Conservation (phyloP, 768 basidiomycete species). For the Cubamyces lactineus region DNA sequence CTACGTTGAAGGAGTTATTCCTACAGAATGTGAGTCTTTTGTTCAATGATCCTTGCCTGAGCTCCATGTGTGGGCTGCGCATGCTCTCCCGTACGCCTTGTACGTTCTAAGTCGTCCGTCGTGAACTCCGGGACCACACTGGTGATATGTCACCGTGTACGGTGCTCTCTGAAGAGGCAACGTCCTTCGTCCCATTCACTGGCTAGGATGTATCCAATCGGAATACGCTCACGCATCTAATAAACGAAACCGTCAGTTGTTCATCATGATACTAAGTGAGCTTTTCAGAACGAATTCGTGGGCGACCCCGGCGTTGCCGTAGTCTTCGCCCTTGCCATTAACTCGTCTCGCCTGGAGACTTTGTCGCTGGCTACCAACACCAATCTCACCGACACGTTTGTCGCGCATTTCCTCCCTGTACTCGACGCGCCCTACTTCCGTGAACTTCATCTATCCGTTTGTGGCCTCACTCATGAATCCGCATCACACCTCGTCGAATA, state of each 20-base stretch:
- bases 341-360: slow-evolving; percentile 53
- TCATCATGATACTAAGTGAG: neutral
- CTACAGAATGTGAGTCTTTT: slow-evolving; percentile 56
- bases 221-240: neutral
- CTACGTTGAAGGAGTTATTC: slow-evolving; percentile 50
- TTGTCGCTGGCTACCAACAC: slow-evolving; percentile 55
- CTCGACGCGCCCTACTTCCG: slow-evolving; percentile 53
- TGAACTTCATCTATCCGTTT: slow-evolving; percentile 58
- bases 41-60: neutral
- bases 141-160: too few species aligned
- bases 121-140: too few species aligned
- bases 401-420: slow-evolving; percentile 50
- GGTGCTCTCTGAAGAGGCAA: too few species aligned
- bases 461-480: slow-evolving; percentile 33
- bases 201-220: too few species aligned
- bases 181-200: too few species aligned
- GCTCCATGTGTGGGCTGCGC: neutral
- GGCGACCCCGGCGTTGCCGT: slow-evolving; percentile 40
- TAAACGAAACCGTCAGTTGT: neutral
- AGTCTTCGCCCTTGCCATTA: slow-evolving; percentile 53
- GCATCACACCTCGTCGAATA: slow-evolving; percentile 49
- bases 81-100: too few species aligned
- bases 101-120: too few species aligned
- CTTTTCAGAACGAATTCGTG: slow-evolving; percentile 44
- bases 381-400: slow-evolving; percentile 55